Base-by-base conservation (phyloP, 768 basidiomycete genomes). In the Hortiboletus flavorubellus region DNA sequence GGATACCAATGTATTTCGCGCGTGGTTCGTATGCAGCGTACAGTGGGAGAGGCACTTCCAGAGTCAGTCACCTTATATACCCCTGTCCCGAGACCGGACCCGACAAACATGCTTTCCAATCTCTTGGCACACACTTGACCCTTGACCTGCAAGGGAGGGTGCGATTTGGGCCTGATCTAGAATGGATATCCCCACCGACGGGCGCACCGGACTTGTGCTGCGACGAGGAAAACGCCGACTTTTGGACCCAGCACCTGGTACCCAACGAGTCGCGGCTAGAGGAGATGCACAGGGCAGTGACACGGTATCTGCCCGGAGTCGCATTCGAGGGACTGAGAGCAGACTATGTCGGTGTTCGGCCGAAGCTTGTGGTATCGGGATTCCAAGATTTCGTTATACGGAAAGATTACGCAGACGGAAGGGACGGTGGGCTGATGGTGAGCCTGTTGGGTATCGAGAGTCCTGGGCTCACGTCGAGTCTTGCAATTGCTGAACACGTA, bases 61-160 rank as follows among this genome's bases (percentile, higher is more conserved):
- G 78, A 12, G 76, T 97, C 52, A 79, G 78, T 4, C 86, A 85
- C 60, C 81, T 99, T 55, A 84, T 99, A 64, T 98, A 99, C 73
- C 95, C 96, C 3, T 94, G 91, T 58, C 94, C 96, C 5, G 78
- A 83, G 50, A 80, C 78, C 10, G 81, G 80, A 9, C 75, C 75
- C 38, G 78, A 77, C 54, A 77, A 73, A 4, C 80, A 87, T 49
- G 79, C 83, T 8, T 90, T 96, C 66, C 86, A 91, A 56, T 89
- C 90, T 4, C 78, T 98, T 8, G 96, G 97, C 4, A 95, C 93
- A 11, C 97, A 98, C 73, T 76, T 98, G 26, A 93, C 93, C 29
- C 73, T 98, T 41, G 92, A 94, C 69, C 66, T 98, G 57, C 80
- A 87, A 46, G 89, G 91, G 0, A 87, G 89, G 57, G 80, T 98